Conservation (phyloP, 2,329 filamentous ascomycete species). For the Arthrobotrys iridis region DNA sequence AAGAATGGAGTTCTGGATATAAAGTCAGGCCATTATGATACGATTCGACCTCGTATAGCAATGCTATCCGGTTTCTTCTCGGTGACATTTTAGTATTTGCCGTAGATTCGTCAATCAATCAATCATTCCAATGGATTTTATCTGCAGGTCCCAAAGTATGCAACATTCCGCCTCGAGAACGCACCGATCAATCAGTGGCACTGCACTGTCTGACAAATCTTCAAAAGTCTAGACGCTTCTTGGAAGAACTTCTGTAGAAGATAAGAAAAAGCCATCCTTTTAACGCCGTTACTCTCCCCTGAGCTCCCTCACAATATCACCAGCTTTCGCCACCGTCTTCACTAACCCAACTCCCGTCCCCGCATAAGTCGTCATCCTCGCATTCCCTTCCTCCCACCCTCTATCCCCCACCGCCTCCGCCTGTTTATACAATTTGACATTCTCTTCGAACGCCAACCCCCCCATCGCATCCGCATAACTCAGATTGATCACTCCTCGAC, state of each 20-base stretch:
- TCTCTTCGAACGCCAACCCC: constrained; percentile 62
- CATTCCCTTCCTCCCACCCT: constrained; percentile 57
- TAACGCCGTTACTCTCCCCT: constrained; percentile 59
- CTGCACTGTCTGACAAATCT: constrained; percentile 1
- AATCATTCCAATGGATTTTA: neutral
- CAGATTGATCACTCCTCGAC: constrained; percentile 69
- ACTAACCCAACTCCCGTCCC: constrained; percentile 71
- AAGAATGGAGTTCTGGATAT: neutral
- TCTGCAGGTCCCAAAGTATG: neutral
- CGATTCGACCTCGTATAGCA: too few relatives aligned
- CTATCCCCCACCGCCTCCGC: constrained; percentile 66
- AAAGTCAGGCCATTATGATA: constrained; percentile 12
- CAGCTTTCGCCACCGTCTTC: constrained; percentile 65
- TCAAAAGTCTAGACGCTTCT: neutral
- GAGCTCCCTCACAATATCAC: constrained; percentile 66
- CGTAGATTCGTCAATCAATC: neutral
- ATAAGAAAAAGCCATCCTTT: neutral
- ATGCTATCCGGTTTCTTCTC: constrained; percentile 6
- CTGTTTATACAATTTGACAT: constrained; percentile 63
- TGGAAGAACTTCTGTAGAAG: neutral
- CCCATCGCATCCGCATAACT: constrained; percentile 64
- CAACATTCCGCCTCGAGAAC: neutral
- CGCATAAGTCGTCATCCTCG: constrained; percentile 71
- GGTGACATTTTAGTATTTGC: too few relatives aligned
- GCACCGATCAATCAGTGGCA: too few relatives aligned